Base-by-base conservation (phyloP, 73 alveolate genomes). In the Diophrys appendiculata region DNA sequence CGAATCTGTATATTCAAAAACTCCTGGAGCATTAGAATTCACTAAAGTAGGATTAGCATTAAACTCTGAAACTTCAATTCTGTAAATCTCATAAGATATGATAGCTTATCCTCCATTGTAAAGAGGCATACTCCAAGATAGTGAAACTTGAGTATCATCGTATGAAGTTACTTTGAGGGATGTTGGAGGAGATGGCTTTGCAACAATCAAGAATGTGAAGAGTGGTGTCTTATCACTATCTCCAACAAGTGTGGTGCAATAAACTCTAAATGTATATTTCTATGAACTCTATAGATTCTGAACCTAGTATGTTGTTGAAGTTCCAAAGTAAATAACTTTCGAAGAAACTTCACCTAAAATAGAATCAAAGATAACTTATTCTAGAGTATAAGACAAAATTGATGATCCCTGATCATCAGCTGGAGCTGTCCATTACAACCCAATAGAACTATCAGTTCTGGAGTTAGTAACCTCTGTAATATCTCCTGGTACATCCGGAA, bases 61-160 rank as follows among this genome's bases (percentile, higher is more conserved):
- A 2, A 82, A 24, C 27, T 67, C 90, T n/a, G 77, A 52, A 30
- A 56, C 52, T 54, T 79, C 83, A 33, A 35, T 34, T 33, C 90
- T 70, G 75, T 88, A 86, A 30, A 91, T 60, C 31, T 69, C 53
- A 72, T 87, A 91, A 31, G 82, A 80, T 68, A 76, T 26, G 0
- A 91, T 76, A 34, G 82, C 68, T 33, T 72, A 69, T 0, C 93
- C 93, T 60, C 93, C 92, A 68, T 72, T 88, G 71, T 52, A 54
- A 29, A 91, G 78, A 52, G 97, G 97, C 34, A 76, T 85, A 28
- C 72, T 87, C 97, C 97, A 91, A 13, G 68, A 29, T 72, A 91
- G 70, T 5, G 68, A 28, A 26, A 81, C 90, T 33, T 71, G 70
- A 34, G 86, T 72, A 64, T 73, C 77, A 60, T 79, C 84, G 53